Evolutionary conservation across 2,329 filamentous ascomycete genomes (phyloP), one percentile per base, ranked within the genome.

Genomic region (Didymosphaeria variabile): DNA sequence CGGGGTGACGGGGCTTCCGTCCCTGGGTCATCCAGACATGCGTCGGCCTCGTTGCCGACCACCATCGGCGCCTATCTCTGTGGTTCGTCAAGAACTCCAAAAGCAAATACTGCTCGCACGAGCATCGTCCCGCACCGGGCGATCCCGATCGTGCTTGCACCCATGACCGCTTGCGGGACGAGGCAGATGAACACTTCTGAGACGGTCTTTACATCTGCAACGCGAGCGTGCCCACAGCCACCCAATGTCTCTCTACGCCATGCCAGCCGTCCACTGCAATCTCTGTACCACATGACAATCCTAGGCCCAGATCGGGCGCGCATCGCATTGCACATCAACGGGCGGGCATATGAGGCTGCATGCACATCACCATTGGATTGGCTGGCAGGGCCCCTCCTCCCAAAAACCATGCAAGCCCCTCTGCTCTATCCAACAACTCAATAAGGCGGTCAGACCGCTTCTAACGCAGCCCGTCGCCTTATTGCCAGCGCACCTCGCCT

Each of bases 391-490:
- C 47, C 29, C 45, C 12, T 29, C n/a, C 10, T 17, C 44, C 44
- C 40, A 12, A 44, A 21, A 19, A 19, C 23, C 45, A 31, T 47
- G 23, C 23, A 47, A 3, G 21, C 45, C 40, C 40, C 19, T 29
- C 26, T 29, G 26, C 26, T 6, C 1, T 44, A 44, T 47, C 45
- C 45, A 47, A 50, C 46, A 34, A 12, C 0, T 15, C 46, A 51
- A 51, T 38, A 50, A 50, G 29, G 31, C 49, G 19, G 49, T 23
- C 49, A 51, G 17, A 4, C 23, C 34, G 13, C 15, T 13, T 3
- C 46, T 9, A n/a, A 49, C 46, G 46, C 26, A 49, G 46, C 47
- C 47, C 47, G 17, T 51, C 4, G 49, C 31, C 49, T 38, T 51
- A 17, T 6, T 23, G 31, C 31, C 32, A 38, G 49, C 49, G 10